phyloP scores from a whole-genome alignment of 2,329 filamentous ascomycete genomes.

The Falciphora oryzae region DNA sequence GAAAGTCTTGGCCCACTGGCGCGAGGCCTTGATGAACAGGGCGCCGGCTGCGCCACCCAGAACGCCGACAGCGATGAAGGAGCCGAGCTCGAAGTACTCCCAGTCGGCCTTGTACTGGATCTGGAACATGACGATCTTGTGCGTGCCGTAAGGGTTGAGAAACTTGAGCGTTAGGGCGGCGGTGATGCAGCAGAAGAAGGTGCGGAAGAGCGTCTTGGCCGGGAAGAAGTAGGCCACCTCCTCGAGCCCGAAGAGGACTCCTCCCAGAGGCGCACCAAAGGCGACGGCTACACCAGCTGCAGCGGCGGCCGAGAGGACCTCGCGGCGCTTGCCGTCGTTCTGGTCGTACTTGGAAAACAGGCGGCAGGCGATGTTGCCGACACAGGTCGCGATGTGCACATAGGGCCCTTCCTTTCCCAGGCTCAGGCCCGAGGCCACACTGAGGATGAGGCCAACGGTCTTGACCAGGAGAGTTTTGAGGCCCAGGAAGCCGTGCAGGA shows the following conservation, averaged over 20 bases:
- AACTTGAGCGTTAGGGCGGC: constrained; percentile 91
- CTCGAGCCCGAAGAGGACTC: constrained; percentile 88
- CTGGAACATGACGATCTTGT: constrained; percentile 95
- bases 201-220: constrained; percentile 92
- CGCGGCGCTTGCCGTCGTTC: constrained; percentile 90
- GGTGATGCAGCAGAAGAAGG: constrained; percentile 96
- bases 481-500: constrained; percentile 91
- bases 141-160: constrained; percentile 89
- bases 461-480: constrained; percentile 83
- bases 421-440: constrained; percentile 87
- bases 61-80: constrained; percentile 80
- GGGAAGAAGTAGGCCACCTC: constrained; percentile 98
- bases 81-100: constrained; percentile 84
- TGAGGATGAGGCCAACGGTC: constrained; percentile 73
- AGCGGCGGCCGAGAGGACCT: constrained; percentile 87
- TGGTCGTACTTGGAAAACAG: constrained; percentile 90
- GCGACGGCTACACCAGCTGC: constrained; percentile 90
- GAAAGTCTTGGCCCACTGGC: constrained; percentile 84
- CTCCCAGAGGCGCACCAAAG: constrained; percentile 82
- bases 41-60: constrained; percentile 82
- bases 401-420: constrained; percentile 93
- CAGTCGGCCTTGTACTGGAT: constrained; percentile 87
- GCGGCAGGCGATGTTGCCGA: constrained; percentile 92
- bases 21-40: constrained; percentile 93
- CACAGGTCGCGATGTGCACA: constrained; percentile 93